These are phyloP conservation scores for Macrolepiota dolichaula DNA, from an alignment of 768 basidiomycete species.

Conservation along the genomic window DNA sequence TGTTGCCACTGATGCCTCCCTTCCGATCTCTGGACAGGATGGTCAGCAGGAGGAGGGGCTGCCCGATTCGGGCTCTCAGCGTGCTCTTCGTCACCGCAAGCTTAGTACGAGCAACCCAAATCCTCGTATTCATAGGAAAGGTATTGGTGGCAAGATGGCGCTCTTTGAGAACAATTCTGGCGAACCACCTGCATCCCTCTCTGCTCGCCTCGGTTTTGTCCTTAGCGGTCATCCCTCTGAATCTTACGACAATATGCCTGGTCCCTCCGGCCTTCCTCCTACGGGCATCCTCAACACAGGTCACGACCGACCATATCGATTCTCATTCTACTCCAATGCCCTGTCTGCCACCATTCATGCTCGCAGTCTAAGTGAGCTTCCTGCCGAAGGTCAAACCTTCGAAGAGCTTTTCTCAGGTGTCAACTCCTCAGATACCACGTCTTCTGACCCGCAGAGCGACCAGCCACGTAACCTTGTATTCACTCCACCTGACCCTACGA, in stretches of 20 bases:
- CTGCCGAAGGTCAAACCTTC: slow-evolving; percentile 90
- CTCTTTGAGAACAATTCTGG: slow-evolving; percentile 70
- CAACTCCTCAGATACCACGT: slow-evolving; percentile 12
- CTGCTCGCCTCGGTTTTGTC: slow-evolving; percentile 30
- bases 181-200: slow-evolving; percentile 47
- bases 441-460: slow-evolving; percentile 16
- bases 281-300: slow-evolving; percentile 43
- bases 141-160: slow-evolving; percentile 80
- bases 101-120: slow-evolving; percentile 77
- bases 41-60: slow-evolving; percentile 8
- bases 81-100: slow-evolving; percentile 72
- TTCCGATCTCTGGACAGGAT: slow-evolving; percentile 8
- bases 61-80: slow-evolving; percentile 20
- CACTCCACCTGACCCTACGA: slow-evolving; percentile 12
- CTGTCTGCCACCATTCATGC: slow-evolving; percentile 94
- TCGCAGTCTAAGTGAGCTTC: slow-evolving; percentile 86
- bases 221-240: slow-evolving; percentile 20
- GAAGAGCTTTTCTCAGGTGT: slow-evolving; percentile 80
- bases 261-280: slow-evolving; percentile 19
- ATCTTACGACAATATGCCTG: slow-evolving; percentile 25
- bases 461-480: slow-evolving; percentile 20
- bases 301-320: slow-evolving; percentile 91
- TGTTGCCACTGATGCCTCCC: slow-evolving; percentile 8
- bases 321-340: slow-evolving; percentile 97
- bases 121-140: slow-evolving; percentile 57